phyloP scores from a whole-genome alignment of 441 rosid species.

The Croton laevigatus region DNA sequence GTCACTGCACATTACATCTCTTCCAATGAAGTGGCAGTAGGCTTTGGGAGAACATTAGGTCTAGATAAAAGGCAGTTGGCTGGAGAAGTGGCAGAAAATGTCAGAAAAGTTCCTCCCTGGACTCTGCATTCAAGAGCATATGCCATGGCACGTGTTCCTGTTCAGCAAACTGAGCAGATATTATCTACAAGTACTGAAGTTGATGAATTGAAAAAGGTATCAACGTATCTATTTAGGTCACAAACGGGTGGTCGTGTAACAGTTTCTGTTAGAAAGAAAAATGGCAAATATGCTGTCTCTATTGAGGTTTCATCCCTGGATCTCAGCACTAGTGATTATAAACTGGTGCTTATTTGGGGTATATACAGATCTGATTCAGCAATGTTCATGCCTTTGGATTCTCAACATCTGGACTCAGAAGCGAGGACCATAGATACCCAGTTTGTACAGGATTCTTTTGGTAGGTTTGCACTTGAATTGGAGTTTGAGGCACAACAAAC shows the following conservation, averaged over 20 bases:
- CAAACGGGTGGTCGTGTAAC: conserved; percentile 62
- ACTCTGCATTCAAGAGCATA: conserved; percentile 34
- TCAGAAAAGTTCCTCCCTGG: conserved; percentile 4
- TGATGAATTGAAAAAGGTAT: conserved; percentile 40
- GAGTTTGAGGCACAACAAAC: conserved; percentile 62
- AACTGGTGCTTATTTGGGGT: conserved; percentile 60
- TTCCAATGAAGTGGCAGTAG: conserved; percentile 22
- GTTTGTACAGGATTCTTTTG: conserved; percentile 41
- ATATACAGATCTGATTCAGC: conserved; percentile 66
- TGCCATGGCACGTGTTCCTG: conserved; percentile 47
- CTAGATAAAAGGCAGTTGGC: conserved; percentile 27
- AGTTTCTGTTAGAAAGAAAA: conserved; percentile 52
- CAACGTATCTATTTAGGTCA: conserved; percentile 63
- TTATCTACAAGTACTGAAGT: conserved; percentile 34
- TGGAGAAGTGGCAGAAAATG: conserved; percentile 26
- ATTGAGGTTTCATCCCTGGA: conserved; percentile 61
- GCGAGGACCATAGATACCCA: conserved; percentile 44
- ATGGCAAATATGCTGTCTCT: conserved; percentile 44
- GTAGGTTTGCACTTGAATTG: conserved; percentile 49
- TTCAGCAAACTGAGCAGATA: conserved; percentile 37
- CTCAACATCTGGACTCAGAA: conserved; percentile 31
- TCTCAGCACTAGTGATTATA: conserved; percentile 28
- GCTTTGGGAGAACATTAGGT: conserved; percentile 25
- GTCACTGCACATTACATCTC: conserved; percentile 25
- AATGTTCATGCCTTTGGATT: conserved; percentile 45